Conservation (phyloP, 257 asterid species). For the Ajuga chamaepitys region DNA sequence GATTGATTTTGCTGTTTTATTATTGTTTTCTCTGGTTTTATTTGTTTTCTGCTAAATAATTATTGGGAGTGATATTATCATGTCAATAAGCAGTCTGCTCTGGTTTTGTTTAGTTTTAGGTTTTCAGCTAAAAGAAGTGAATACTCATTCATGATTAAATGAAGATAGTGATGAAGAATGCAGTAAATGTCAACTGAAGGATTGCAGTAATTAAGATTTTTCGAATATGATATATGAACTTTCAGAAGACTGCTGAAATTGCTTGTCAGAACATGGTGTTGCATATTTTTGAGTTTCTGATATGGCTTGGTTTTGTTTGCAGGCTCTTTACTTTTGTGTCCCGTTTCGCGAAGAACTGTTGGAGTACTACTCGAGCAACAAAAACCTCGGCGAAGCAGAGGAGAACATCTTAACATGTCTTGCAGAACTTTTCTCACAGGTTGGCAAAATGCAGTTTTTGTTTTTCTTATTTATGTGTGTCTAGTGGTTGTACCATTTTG, state of each 20-base stretch:
- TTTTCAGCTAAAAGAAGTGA: not conserved
- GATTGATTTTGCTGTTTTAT: no score
- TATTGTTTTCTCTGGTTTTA: no score
- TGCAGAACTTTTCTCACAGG: conserved; percentile 80
- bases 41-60: no score
- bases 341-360: conserved; percentile 79
- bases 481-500: not conserved
- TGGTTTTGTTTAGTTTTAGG: not conserved
- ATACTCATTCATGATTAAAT: not conserved
- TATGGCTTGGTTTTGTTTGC: conserved; percentile 11
- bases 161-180: not conserved
- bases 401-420: conserved; percentile 79
- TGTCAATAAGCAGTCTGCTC: not conserved
- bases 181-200: not conserved
- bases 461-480: not conserved
- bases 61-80: no score
- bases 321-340: conserved; percentile 81
- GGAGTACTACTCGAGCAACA: conserved; percentile 56
- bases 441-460: conserved; percentile 9
- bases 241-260: not conserved
- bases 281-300: conserved; percentile 3
- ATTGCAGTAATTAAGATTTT: not conserved
- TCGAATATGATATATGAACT: not conserved
- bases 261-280: not conserved
- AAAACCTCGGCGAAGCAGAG: conserved; percentile 48